Evolutionary conservation across 2,329 filamentous ascomycete species (phyloP), one percentile per base, ranked within the genome.

Genomic region (Cordyceps sp.): DNA sequence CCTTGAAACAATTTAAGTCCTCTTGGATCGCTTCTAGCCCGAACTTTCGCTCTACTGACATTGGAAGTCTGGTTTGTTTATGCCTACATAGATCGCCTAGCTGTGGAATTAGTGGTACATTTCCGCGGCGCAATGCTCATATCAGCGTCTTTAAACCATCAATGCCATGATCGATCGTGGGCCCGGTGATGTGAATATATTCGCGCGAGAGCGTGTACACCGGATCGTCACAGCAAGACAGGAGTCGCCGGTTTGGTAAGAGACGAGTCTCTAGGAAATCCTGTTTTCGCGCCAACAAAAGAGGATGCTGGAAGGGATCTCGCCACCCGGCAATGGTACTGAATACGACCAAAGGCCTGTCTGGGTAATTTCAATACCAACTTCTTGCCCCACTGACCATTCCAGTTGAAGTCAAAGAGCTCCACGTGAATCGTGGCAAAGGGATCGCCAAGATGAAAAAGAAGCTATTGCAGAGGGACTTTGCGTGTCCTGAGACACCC

Each of bases 121-220:
- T 61, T 62, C 13, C 40, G 32, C 2, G 54, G 54, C 15, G 42
- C 38, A n/a, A 58, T 44, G 30, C 53, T 52, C 31, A 58, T 26
- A 38, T 59, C 51, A 5, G n/a, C 33, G 32, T 15, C 30, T 31
- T 31, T 17, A 35, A 26, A 1, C 26, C 29, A 16, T 29, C 14
- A 6, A 30, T 29, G 15, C 33, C 33, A 9, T 35, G 18, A 19
- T 16, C 19, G 3, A 22, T 12, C 10, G 8, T 19, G 9, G 17
- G 18, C 10, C 19, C 29, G 16, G 29, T 30, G 43, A 78, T 73
- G 51, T 78, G 73, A 35, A 77, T 61, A 34, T 60, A 57, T 2
- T 73, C 73, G 0, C 71, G 64, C 0, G 70, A 75, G 42, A 64
- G 69, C 0, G 73, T 73, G 43, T 78, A 74, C 0, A 59, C 59